Conservation (phyloP, 306 rosid species). For the Prunus mongolica region DNA sequence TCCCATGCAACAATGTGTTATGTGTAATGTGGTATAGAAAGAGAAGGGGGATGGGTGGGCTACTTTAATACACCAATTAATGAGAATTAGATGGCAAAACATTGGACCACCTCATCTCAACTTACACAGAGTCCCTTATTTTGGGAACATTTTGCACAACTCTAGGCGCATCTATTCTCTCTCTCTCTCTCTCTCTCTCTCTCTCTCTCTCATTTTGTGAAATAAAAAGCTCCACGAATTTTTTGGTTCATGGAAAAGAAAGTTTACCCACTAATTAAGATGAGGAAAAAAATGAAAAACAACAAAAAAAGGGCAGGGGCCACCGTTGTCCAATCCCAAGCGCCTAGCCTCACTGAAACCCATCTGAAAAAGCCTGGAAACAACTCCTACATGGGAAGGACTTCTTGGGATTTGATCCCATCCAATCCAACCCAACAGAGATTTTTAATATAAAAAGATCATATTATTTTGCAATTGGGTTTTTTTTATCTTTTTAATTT, state of each 20-base stretch:
- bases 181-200: background rate
- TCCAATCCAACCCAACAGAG: conserved; percentile 6
- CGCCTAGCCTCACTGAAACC: conserved; percentile 27
- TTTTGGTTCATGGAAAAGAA: background rate
- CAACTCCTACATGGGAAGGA: conserved; percentile 51
- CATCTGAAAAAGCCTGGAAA: conserved; percentile 66
- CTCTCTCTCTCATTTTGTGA: background rate
- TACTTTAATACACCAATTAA: conserved; percentile 58
- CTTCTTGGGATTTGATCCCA: conserved; percentile 54
- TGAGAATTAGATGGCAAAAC: conserved; percentile 57
- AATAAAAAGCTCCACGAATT: background rate
- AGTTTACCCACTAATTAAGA: background rate
- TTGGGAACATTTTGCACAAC: conserved; percentile 40
- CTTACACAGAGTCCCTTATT: conserved; percentile 49
- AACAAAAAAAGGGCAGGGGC: conserved; percentile 7
- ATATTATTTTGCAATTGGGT: background rate
- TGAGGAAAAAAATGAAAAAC: background rate
- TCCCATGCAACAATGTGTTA: conserved; percentile 45
- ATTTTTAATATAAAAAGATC: background rate
- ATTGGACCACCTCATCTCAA: conserved; percentile 85
- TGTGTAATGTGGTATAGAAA: conserved; percentile 20
- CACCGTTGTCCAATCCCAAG: conserved; percentile 15
- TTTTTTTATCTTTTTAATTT: background rate
- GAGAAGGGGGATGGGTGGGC: conserved; percentile 45
- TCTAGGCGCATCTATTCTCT: conserved; percentile 37